Evolutionary conservation across 257 asterid genomes (phyloP).

Genomic region (Solanum sparsipilum): DNA sequence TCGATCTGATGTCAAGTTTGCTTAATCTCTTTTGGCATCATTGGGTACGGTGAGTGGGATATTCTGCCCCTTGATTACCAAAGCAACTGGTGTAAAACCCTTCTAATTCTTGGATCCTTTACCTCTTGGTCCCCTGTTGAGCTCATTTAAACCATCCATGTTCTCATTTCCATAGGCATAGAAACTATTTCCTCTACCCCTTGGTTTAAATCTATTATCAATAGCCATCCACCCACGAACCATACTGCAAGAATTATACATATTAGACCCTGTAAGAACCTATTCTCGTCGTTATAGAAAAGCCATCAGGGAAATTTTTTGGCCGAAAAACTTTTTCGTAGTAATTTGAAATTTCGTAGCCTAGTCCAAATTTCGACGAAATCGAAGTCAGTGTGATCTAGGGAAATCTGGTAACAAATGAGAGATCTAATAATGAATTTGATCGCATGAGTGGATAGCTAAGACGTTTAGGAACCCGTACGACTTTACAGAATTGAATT

Average conservation of each 20-base stretch:
- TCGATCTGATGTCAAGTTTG: slow-evolving; percentile 21
- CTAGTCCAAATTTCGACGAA: too few species aligned
- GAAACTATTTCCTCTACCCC: slow-evolving; percentile 41
- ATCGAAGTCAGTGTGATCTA: too few species aligned
- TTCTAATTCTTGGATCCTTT: slow-evolving; percentile 34
- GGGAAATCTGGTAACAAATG: too few species aligned
- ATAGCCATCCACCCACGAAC: slow-evolving; percentile 47
- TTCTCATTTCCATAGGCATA: slow-evolving; percentile 36
- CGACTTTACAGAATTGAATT: too few species aligned
- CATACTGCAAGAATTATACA: slow-evolving; percentile 29
- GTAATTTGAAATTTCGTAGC: too few species aligned
- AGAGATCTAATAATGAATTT: too few species aligned
- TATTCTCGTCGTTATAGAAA: too few species aligned
- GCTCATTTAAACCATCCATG: slow-evolving; percentile 52
- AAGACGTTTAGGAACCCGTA: too few species aligned
- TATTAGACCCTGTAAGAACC: not conserved
- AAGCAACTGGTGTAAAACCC: slow-evolving; percentile 32
- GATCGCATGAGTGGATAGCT: too few species aligned
- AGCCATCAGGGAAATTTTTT: too few species aligned
- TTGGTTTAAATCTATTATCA: slow-evolving; percentile 49
- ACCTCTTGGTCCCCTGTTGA: slow-evolving; percentile 70
- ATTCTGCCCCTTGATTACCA: slow-evolving; percentile 52
- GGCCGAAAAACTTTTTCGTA: too few species aligned
- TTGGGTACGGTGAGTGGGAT: slow-evolving; percentile 23
- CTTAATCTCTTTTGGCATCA: slow-evolving; percentile 25